Evolutionary conservation across 2,329 filamentous ascomycete genomes (phyloP).

Genomic region (Penicillium aurantiogriseum): DNA sequence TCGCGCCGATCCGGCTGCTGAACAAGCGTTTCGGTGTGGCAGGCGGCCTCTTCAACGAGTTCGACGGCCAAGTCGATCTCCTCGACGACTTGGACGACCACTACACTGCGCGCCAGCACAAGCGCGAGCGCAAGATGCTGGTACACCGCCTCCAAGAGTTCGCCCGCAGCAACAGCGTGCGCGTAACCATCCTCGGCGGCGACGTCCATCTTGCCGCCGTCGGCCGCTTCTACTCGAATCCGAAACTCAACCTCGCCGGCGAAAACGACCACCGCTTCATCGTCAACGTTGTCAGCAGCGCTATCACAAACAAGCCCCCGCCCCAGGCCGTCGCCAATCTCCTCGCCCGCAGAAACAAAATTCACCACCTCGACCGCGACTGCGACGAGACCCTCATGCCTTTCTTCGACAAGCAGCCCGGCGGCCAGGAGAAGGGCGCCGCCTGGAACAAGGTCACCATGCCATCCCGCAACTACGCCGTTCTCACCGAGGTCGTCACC

Average conservation of each 20-base stretch:
- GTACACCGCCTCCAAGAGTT: constrained; percentile 63
- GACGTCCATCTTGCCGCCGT: constrained; percentile 57
- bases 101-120: constrained; percentile 90
- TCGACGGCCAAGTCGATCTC: constrained; percentile 73
- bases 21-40: constrained; percentile 87
- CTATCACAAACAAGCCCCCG: constrained; percentile 67
- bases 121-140: constrained; percentile 76
- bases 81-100: constrained; percentile 66
- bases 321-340: constrained; percentile 65
- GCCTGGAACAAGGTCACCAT: constrained; percentile 82
- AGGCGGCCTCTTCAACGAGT: constrained; percentile 85
- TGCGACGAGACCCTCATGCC: constrained; percentile 65
- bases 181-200: constrained; percentile 62
- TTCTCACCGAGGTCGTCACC: constrained; percentile 54
- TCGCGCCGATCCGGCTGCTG: constrained; percentile 83
- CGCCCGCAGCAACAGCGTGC: constrained; percentile 54
- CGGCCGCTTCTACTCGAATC: constrained; percentile 64
- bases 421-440: constrained; percentile 61
- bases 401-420: constrained; percentile 62
- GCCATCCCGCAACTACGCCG: constrained; percentile 65
- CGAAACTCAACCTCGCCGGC: constrained; percentile 55
- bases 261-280: constrained; percentile 64
- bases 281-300: constrained; percentile 62
- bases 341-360: constrained; percentile 62
- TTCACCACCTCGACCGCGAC: constrained; percentile 61